Percentiles rank a stretch among this genome's conserved stretches.
Conservation (phyloP, 768 basidiomycete species). For the Suillus bovinus region DNA sequence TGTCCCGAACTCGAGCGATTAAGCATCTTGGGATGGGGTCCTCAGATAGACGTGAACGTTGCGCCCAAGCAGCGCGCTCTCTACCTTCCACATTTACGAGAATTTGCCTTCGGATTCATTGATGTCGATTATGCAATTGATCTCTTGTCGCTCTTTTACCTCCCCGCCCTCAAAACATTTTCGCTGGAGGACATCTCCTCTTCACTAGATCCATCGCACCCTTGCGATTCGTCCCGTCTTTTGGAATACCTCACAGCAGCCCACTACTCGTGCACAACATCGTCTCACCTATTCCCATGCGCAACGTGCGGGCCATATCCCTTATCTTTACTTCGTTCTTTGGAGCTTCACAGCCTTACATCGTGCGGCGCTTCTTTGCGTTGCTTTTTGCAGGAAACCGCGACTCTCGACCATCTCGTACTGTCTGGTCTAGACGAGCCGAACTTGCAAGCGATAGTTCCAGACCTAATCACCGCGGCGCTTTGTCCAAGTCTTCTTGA, state of each 20-base stretch:
- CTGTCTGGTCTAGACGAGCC: background rate
- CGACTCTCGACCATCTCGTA: slow-evolving; percentile 4
- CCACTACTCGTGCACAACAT: slow-evolving; percentile 3
- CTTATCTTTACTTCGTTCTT: slow-evolving; percentile 8
- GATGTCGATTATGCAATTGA: slow-evolving; percentile 40
- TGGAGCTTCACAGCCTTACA: slow-evolving; percentile 7
- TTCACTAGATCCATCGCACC: slow-evolving; percentile 34
- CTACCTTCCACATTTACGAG: slow-evolving; percentile 31
- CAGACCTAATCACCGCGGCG: background rate
- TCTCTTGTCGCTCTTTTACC: slow-evolving; percentile 38
- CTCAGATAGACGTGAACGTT: slow-evolving; percentile 28
- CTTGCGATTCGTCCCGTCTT: slow-evolving; percentile 38
- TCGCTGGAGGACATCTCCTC: slow-evolving; percentile 48
- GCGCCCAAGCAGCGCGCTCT: slow-evolving; percentile 18
- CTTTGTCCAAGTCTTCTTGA: background rate
- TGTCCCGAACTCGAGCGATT: slow-evolving; percentile 43
- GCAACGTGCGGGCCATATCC: slow-evolving; percentile 11
- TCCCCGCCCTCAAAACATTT: slow-evolving; percentile 40
- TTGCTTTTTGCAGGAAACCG: slow-evolving; percentile 9
- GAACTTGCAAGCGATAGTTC: background rate
- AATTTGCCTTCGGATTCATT: slow-evolving; percentile 45
- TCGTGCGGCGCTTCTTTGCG: slow-evolving; percentile 9
- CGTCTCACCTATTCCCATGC: slow-evolving; percentile 8
- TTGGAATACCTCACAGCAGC: slow-evolving; percentile 34
- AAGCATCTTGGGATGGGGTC: slow-evolving; percentile 56